Conservation (phyloP, 768 basidiomycete species). For the Chlorophyllum brunneum region DNA sequence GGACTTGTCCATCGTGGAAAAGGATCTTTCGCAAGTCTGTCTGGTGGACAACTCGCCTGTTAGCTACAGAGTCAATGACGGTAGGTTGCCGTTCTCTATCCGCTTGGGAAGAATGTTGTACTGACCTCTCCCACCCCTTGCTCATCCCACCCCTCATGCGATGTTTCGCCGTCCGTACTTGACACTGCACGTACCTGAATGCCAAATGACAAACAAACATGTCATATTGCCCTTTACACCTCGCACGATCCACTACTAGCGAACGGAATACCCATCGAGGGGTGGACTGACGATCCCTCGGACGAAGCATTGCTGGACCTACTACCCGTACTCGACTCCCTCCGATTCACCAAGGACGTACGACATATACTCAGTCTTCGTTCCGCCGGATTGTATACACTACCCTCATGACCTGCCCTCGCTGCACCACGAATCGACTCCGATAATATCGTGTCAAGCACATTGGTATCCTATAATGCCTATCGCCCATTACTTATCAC, state of each 20-base stretch:
- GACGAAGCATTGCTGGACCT: conserved; percentile 97
- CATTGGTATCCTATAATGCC: conserved; percentile 3
- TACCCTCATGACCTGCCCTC: conserved; percentile 22
- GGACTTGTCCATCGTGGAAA: conserved; percentile 82
- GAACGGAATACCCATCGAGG: conserved; percentile 98
- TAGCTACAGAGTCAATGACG: conserved; percentile 89
- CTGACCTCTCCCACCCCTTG: conserved; percentile 3
- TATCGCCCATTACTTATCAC: not conserved
- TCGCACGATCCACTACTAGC: conserved; percentile 42
- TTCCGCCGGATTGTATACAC: conserved; percentile 32
- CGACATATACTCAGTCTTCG: conserved; percentile 81
- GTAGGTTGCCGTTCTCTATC: conserved; percentile 37
- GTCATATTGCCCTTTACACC: not conserved
- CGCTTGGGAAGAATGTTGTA: not conserved
- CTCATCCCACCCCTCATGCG: conserved; percentile 4
- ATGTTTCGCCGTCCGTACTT: not conserved
- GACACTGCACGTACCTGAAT: not conserved
- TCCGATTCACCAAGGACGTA: conserved; percentile 95
- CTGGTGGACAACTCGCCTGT: conserved; percentile 95
- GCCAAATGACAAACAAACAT: not conserved
- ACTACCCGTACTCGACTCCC: conserved; percentile 90
- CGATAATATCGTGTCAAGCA: not conserved
- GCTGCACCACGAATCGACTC: not conserved
- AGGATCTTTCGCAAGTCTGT: conserved; percentile 89
- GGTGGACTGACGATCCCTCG: conserved; percentile 96